Percentiles rank a stretch among this genome's conserved stretches.
phyloP scores from a whole-genome alignment of 2,329 filamentous ascomycete genomes.

The Pseudopithomyces maydicus region DNA sequence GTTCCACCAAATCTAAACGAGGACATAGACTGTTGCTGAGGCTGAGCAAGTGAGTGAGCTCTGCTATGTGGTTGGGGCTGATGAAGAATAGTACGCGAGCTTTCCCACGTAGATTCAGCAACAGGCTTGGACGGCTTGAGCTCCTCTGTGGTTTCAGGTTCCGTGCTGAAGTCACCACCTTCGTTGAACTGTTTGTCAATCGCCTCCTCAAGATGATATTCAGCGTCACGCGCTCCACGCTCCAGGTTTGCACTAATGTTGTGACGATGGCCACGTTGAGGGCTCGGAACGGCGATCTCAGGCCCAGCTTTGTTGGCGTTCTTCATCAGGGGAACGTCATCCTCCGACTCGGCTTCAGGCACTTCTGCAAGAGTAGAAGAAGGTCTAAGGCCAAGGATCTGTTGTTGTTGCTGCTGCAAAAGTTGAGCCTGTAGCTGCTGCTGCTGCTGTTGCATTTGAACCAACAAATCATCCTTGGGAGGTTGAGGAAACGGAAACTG shows the following conservation, averaged over 20 bases:
- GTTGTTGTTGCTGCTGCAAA: slow-evolving; percentile 57
- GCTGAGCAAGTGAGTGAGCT: slow-evolving; percentile 72
- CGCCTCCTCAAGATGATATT: slow-evolving; percentile 82
- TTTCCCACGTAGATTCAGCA: slow-evolving; percentile 40
- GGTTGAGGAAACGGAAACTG: slow-evolving; percentile 50
- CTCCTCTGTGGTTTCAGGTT: slow-evolving; percentile 36
- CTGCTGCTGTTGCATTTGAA: slow-evolving; percentile 56
- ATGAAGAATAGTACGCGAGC: slow-evolving; percentile 59
- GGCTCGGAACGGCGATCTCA: slow-evolving; percentile 65
- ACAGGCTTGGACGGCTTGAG: slow-evolving; percentile 32
- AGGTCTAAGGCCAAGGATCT: slow-evolving; percentile 53
- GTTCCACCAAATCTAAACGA: slow-evolving; percentile 39
- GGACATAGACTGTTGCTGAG: slow-evolving; percentile 54
- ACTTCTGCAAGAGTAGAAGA: slow-evolving; percentile 67
- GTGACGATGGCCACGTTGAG: slow-evolving; percentile 64
- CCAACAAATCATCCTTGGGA: slow-evolving; percentile 46
- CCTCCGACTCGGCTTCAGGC: slow-evolving; percentile 72
- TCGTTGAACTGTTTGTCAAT: slow-evolving; percentile 80
- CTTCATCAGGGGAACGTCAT: slow-evolving; percentile 46
- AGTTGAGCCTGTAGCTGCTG: slow-evolving; percentile 60
- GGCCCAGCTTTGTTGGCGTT: slow-evolving; percentile 46
- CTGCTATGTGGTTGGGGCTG: slow-evolving; percentile 76
- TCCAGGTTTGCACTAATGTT: slow-evolving; percentile 80
- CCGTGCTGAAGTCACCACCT: slow-evolving; percentile 71
- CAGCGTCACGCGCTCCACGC: slow-evolving; percentile 81